phyloP scores from a whole-genome alignment of 352 stramenopile genomes.

The Phytopythium delawarense region DNA sequence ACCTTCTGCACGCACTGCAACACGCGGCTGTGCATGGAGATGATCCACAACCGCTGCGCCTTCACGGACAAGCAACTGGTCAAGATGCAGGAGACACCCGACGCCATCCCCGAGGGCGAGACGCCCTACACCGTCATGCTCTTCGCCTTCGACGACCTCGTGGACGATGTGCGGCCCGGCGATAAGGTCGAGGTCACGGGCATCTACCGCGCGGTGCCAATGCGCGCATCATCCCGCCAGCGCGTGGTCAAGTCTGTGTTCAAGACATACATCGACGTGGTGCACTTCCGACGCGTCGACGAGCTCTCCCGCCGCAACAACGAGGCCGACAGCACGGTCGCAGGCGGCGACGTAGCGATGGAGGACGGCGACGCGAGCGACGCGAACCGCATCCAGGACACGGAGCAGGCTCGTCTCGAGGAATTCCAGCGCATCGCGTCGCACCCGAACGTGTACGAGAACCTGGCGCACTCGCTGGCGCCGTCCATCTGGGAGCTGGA shows the following conservation, averaged over 20 bases:
- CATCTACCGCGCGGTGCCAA: slow-evolving; percentile 95
- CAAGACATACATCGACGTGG: slow-evolving; percentile 98
- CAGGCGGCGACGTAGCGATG: slow-evolving; percentile 34
- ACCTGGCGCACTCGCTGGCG: slow-evolving; percentile 74
- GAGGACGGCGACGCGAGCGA: slow-evolving; percentile 33
- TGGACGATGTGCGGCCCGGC: slow-evolving; percentile 96
- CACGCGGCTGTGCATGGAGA: slow-evolving; percentile 90
- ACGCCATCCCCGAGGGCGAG: slow-evolving; percentile 97
- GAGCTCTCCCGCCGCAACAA: slow-evolving; percentile 51
- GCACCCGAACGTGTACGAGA: slow-evolving; percentile 82
- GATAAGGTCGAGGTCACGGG: slow-evolving; percentile 97
- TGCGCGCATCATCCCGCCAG: slow-evolving; percentile 92
- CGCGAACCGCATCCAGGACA: slow-evolving; percentile 43
- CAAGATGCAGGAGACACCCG: slow-evolving; percentile 97
- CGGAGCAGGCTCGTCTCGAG: slow-evolving; percentile 41
- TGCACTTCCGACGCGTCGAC: slow-evolving; percentile 95
- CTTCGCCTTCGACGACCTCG: slow-evolving; percentile 98
- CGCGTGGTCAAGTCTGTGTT: slow-evolving; percentile 96
- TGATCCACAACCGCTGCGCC: slow-evolving; percentile 97
- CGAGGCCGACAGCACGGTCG: slow-evolving; percentile 13
- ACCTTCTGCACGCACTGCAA: slow-evolving; percentile 87
- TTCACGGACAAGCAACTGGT: slow-evolving; percentile 99
- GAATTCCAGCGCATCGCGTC: slow-evolving; percentile 71
- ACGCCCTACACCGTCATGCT: slow-evolving; percentile 97
- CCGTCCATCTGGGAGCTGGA: slow-evolving; percentile 94